Evolutionary conservation across 108 stramenopile species (phyloP), one percentile per base, ranked within the genome.

Genomic region (Nitzschia inconspicua): DNA sequence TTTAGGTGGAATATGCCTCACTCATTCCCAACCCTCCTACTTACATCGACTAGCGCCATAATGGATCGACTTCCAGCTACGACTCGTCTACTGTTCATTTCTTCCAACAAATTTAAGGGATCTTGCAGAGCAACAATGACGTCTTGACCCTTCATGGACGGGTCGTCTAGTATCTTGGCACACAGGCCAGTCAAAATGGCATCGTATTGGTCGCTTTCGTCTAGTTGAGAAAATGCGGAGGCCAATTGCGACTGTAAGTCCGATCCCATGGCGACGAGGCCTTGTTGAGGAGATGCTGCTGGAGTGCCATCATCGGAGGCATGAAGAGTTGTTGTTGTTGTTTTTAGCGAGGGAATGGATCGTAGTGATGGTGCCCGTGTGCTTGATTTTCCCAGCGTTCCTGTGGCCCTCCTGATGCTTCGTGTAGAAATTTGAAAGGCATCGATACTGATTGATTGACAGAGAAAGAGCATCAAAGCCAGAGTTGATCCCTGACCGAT

Each of bases 171-270:
- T 29, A 90, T 70, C 50, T 90, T 94, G 35, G 83, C 83, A 65
- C 93, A 94, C 7, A 94, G 68, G 37, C 93, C 88, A 5, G 89
- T 88, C 24, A 94, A 66, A 3, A 90, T 86, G 19, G 88, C 86
- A 40, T 94, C 93, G 72, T 94, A 94, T 57, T 90, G 84, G 55
- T 94, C 93, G 14, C 54, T 70, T 39, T 86, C 79, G 44, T 73
- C 57, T 1, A 94, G 75, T 7, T 67, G 64, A 1, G 76, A 67
- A 62, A 94, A 94, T 19, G 87, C 88, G 36, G 74, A 76, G 41
- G 84, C 76, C 14, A 93, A 63, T 41, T 80, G 73, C 18, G 78
- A 77, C 42, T 63, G 44, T 20, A 63, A 42, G 11, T 37, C 39
- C n/a, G 34, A 26, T 27, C 49, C 41, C 26, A 35, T 36, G 11